Percentiles rank a stretch among this genome's conserved stretches.
These are phyloP conservation scores for Syzygium jambos DNA, from an alignment of 345 rosid genomes.

Conservation along the genomic window DNA sequence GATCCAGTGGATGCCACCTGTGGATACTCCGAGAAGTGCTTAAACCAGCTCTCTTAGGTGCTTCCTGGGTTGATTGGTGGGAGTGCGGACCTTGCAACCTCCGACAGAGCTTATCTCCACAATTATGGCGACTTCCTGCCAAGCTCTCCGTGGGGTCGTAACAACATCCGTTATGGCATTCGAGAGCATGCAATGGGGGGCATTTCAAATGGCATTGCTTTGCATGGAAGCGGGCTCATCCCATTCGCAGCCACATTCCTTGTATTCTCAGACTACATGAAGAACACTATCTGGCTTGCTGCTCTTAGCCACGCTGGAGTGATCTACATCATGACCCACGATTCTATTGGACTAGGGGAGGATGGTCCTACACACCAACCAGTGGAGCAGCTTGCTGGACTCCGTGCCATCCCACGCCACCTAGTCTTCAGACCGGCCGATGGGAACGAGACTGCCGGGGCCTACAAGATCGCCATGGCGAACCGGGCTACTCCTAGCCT, in stretches of 20 bases:
- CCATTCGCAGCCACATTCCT: slow-evolving; percentile 29
- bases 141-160: slow-evolving; percentile 8
- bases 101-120: slow-evolving; percentile 18
- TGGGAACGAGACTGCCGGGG: slow-evolving; percentile 31
- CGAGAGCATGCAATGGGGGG: slow-evolving; percentile 33
- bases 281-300: slow-evolving; percentile 17
- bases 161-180: slow-evolving; percentile 23
- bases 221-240: slow-evolving; percentile 13
- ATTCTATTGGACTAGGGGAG: slow-evolving; percentile 32
- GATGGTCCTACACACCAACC: slow-evolving; percentile 40
- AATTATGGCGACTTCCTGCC: slow-evolving; percentile 9
- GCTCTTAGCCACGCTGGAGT: slow-evolving; percentile 29
- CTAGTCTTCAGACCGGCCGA: slow-evolving; percentile 29
- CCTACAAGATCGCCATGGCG: slow-evolving; percentile 12
- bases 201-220: slow-evolving; percentile 31
- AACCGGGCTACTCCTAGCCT: slow-evolving; percentile 15
- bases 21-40: slow-evolving; percentile 16
- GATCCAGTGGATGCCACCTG: slow-evolving; percentile 24
- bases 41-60: slow-evolving; percentile 18
- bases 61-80: slow-evolving; percentile 32
- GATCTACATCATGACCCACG: slow-evolving; percentile 26
- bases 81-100: slow-evolving; percentile 30
- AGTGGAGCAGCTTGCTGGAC: slow-evolving; percentile 25
- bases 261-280: slow-evolving; percentile 29
- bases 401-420: slow-evolving; percentile 20